Conservation (phyloP, 1,284 basidiomycete genomes). For the Bondarzewia mesenterica region DNA sequence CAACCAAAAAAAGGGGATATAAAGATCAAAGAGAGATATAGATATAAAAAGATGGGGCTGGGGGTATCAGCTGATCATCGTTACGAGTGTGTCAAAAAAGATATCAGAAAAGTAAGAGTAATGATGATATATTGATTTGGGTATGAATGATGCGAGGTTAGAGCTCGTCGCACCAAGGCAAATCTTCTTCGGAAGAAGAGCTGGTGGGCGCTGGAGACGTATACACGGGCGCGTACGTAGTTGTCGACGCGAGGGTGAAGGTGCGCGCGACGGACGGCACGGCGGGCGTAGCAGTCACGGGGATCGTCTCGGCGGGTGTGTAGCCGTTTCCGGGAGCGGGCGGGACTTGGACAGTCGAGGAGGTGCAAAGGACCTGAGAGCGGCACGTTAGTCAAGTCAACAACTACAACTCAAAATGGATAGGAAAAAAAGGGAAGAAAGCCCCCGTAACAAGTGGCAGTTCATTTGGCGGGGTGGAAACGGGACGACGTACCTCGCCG, state of each 20-base stretch:
- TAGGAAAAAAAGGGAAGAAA: background rate
- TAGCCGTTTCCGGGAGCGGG: constrained; percentile 27
- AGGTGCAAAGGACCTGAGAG: constrained; percentile 7
- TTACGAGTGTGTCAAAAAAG: too few species aligned
- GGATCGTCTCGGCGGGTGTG: constrained; percentile 24
- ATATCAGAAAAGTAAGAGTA: too few species aligned
- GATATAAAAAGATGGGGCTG: too few species aligned
- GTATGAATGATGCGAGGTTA: too few species aligned
- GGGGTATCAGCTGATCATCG: too few species aligned
- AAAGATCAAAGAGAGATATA: too few species aligned
- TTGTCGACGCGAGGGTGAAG: constrained; percentile 15
- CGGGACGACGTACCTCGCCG: constrained; percentile 43
- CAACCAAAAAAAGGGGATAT: too few species aligned
- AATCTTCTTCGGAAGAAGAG: constrained; percentile 38
- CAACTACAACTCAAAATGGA: background rate
- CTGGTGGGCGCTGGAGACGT: too few species aligned
- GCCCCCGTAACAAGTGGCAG: background rate
- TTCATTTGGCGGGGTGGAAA: background rate
- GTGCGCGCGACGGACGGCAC: constrained; percentile 10
- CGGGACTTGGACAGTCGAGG: constrained; percentile 27
- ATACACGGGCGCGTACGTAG: too few species aligned
- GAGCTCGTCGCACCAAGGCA: constrained; percentile 49
- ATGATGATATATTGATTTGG: too few species aligned
- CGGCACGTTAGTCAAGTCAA: background rate
- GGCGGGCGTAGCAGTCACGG: constrained; percentile 24